Conservation (phyloP, 768 basidiomycete genomes). For the Leucosporidium creatinivorum region DNA sequence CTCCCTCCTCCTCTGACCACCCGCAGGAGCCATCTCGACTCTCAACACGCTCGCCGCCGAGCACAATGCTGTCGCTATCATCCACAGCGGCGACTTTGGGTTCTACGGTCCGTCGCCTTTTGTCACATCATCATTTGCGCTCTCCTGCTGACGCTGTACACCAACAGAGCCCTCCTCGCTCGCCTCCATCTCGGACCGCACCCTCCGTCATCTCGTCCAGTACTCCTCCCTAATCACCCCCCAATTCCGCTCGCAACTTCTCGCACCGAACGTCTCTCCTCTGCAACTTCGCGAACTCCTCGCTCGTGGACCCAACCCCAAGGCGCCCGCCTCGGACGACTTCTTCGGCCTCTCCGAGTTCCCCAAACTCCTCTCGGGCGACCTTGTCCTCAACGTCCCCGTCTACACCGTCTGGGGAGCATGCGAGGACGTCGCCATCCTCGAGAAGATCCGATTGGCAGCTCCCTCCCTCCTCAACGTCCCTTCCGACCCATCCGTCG, state of each 20-base stretch:
- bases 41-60: constrained; percentile 87
- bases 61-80: constrained; percentile 79
- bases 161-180: constrained; percentile 64
- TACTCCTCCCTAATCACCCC: constrained; percentile 88
- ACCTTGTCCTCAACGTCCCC: constrained; percentile 82
- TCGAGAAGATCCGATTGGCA: constrained; percentile 75
- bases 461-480: constrained; percentile 5
- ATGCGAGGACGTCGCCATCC: constrained; percentile 85
- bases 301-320: constrained; percentile 9
- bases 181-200: constrained; percentile 84
- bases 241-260: constrained; percentile 51
- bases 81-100: constrained; percentile 98
- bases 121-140: neutral
- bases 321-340: constrained; percentile 49
- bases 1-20: too few species aligned
- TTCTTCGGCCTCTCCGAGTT: constrained; percentile 79
- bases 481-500: constrained; percentile 15
- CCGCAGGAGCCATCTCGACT: constrained; percentile 64
- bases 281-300: constrained; percentile 50
- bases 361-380: constrained; percentile 78
- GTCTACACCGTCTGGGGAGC: constrained; percentile 97
- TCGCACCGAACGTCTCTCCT: constrained; percentile 22
- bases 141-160: neutral
- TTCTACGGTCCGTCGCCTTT: constrained; percentile 63
- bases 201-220: constrained; percentile 88